A percentile compares a stretch with the other conserved stretches of the same genome.
phyloP scores from a whole-genome alignment of 768 basidiomycete species.

The Collybia mongolica region DNA sequence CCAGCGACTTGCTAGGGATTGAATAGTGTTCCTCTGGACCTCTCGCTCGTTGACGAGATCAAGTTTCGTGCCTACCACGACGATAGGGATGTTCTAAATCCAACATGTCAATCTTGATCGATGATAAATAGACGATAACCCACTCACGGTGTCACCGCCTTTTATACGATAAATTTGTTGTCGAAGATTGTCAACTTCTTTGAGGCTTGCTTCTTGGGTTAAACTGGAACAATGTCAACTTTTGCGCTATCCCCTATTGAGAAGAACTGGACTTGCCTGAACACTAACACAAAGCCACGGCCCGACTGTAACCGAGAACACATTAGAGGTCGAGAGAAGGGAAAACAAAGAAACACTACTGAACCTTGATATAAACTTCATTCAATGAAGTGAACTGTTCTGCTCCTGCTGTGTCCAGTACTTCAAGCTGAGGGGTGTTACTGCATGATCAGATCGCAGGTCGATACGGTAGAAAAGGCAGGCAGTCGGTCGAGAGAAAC shows the following conservation, averaged over 20 bases:
- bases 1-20: conserved; percentile 65
- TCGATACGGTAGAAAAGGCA: not conserved
- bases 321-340: conserved; percentile 3
- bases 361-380: conserved; percentile 79
- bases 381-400: conserved; percentile 82
- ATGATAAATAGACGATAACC: not conserved
- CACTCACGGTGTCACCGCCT: conserved; percentile 59
- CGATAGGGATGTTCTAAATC: conserved; percentile 66
- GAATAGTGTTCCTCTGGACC: conserved; percentile 63
- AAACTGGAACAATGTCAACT: conserved; percentile 42
- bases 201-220: conserved; percentile 78
- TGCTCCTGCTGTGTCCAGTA: conserved; percentile 83
- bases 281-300: conserved; percentile 79
- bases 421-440: conserved; percentile 55
- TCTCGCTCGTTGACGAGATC: conserved; percentile 82
- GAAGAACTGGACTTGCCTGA: conserved; percentile 49
- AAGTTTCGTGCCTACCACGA: conserved; percentile 83
- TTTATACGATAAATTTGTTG: conserved; percentile 83
- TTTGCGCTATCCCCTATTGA: conserved; percentile 6
- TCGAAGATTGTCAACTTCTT: conserved; percentile 76
- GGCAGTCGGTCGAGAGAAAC: not conserved
- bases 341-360: not conserved
- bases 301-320: conserved; percentile 47
- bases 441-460: conserved; percentile 6
- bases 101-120: conserved; percentile 3